A percentile compares a stretch with the other conserved stretches of the same genome.
phyloP scores from a whole-genome alignment of 2,329 filamentous ascomycete species.

The Colletotrichum sp. region DNA sequence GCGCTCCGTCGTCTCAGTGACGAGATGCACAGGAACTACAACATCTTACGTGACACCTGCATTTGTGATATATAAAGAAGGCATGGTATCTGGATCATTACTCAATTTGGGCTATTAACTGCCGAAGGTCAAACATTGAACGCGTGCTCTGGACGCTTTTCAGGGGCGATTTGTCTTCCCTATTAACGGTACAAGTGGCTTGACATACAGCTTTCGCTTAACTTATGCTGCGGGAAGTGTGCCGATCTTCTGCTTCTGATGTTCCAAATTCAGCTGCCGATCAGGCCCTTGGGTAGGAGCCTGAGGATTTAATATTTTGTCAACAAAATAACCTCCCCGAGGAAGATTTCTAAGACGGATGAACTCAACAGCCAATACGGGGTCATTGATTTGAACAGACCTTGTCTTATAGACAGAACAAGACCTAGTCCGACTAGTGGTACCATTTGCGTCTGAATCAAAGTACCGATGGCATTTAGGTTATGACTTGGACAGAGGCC shows the following conservation, averaged over 20 bases:
- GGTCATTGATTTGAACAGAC: neutral
- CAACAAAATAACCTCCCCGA: too few species aligned
- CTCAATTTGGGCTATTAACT: neutral
- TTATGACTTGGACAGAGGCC: too few species aligned
- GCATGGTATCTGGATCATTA: too few species aligned
- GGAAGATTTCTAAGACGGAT: too few species aligned
- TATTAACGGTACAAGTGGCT: neutral
- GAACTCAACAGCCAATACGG: neutral
- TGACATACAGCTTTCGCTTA: neutral
- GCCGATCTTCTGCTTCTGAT: neutral
- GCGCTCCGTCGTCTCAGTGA: too few species aligned
- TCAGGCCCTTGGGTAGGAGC: too few species aligned
- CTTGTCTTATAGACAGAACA: neutral
- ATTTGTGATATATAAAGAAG: too few species aligned
- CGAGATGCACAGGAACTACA: too few species aligned
- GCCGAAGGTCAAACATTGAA: fast-evolving
- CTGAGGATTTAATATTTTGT: too few species aligned
- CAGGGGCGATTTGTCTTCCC: neutral
- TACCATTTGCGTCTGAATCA: too few species aligned
- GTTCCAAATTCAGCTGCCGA: neutral
- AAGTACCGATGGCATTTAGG: too few species aligned
- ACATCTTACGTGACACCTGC: too few species aligned
- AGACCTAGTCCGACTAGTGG: neutral
- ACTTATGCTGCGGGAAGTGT: neutral
- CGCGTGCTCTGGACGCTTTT: fast-evolving